These are phyloP conservation scores for Xylariaceae sp. DNA, from an alignment of 2,329 filamentous ascomycete species.

Conservation along the genomic window DNA sequence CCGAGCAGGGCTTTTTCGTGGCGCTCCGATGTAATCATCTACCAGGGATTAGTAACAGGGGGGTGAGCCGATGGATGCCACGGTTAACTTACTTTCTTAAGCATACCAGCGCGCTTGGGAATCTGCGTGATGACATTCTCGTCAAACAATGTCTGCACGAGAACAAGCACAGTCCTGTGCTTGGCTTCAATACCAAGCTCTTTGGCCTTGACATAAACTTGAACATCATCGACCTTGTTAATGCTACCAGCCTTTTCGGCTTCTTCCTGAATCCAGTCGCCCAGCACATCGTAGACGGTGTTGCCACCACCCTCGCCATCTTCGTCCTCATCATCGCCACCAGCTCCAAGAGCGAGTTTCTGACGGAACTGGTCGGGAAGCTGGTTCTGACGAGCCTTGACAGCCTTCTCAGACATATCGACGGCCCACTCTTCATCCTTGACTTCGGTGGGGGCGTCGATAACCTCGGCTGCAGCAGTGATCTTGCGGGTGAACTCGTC, in stretches of 20 bases:
- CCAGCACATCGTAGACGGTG: conserved; percentile 83
- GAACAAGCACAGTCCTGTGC: conserved; percentile 86
- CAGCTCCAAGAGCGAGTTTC: conserved; percentile 70
- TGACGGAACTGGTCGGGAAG: conserved; percentile 94
- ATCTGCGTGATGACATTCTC: conserved; percentile 88
- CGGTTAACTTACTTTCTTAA: conserved; percentile 68
- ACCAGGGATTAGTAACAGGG: conserved; percentile 27
- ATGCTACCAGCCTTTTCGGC: conserved; percentile 69
- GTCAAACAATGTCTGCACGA: conserved; percentile 91
- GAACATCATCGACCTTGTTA: conserved; percentile 77
- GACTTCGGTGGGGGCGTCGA: conserved; percentile 53
- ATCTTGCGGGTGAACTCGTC: conserved; percentile 88
- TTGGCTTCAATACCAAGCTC: conserved; percentile 92
- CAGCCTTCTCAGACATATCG: conserved; percentile 91
- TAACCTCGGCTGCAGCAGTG: conserved; percentile 53
- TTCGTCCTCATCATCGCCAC: conserved; percentile 67
- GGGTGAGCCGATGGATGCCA: neutral
- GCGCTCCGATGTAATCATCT: conserved; percentile 83
- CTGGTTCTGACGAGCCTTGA: conserved; percentile 88
- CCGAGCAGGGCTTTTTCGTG: conserved; percentile 95
- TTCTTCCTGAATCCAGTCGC: conserved; percentile 82
- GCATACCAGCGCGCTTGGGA: conserved; percentile 73
- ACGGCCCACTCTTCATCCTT: conserved; percentile 94
- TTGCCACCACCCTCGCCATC: conserved; percentile 72
- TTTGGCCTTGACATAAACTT: conserved; percentile 95